phyloP scores from a whole-genome alignment of 1,139 yeast species.

The Pichiaceae sp. region DNA sequence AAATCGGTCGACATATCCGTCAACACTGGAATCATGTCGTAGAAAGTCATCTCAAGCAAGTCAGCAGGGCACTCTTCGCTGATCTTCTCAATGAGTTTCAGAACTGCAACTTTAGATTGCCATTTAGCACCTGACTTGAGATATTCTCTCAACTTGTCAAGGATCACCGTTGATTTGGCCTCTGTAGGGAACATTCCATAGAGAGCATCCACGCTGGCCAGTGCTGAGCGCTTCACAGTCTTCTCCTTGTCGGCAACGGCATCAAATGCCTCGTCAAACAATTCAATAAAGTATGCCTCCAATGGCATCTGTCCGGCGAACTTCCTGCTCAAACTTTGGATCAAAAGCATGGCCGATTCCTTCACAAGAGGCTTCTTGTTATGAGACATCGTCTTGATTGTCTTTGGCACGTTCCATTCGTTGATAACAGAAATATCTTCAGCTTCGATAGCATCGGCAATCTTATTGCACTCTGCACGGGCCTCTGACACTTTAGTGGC shows the following conservation, averaged over 20 bases:
- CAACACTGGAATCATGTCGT: conserved; percentile 71
- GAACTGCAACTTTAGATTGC: conserved; percentile 82
- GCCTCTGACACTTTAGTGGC: conserved; percentile 58
- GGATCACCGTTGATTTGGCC: conserved; percentile 63
- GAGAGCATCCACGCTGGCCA: conserved; percentile 56
- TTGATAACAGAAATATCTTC: conserved; percentile 43
- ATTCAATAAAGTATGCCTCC: conserved; percentile 64
- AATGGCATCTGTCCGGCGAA: conserved; percentile 63
- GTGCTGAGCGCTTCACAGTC: conserved; percentile 77
- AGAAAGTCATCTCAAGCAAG: conserved; percentile 72
- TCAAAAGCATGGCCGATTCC: conserved; percentile 63
- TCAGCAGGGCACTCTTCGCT: conserved; percentile 80
- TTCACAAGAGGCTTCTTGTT: conserved; percentile 68
- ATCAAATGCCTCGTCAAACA: conserved; percentile 52
- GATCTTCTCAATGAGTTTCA: conserved; percentile 63
- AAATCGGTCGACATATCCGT: conserved; percentile 90
- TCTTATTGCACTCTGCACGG: conserved; percentile 49
- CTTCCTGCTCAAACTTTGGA: conserved; percentile 60
- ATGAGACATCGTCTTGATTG: conserved; percentile 56
- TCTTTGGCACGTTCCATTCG: conserved; percentile 60
- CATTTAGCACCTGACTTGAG: conserved; percentile 83
- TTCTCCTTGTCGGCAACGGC: conserved; percentile 78
- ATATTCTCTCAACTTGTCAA: conserved; percentile 54
- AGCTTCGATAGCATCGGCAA: conserved; percentile 40
- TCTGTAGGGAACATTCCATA: conserved; percentile 69